Percentiles rank a stretch among this genome's conserved stretches.
phyloP scores from a whole-genome alignment of 148 eudicot genomes.

The Persicaria maculosa region DNA sequence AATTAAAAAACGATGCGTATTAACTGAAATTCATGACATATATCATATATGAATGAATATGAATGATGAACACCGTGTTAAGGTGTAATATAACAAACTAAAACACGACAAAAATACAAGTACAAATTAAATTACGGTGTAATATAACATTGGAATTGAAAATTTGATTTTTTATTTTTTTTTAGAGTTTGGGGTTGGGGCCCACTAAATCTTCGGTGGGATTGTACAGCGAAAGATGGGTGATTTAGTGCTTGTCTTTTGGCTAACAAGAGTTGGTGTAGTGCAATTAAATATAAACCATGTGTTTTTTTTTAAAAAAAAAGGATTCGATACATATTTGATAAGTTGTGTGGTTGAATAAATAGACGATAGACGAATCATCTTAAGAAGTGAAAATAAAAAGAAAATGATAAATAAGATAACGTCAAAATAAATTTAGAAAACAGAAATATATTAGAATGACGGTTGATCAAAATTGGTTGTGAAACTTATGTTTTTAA shows the following conservation, averaged over 20 bases:
- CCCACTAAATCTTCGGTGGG: constrained; percentile 12
- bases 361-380: too few relatives aligned
- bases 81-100: not conserved
- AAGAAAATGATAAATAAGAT: too few relatives aligned
- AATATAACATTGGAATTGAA: not conserved
- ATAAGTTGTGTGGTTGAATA: too few relatives aligned
- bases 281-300: not conserved
- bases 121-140: not conserved
- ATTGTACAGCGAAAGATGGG: not conserved
- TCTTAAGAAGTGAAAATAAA: too few relatives aligned
- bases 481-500: too few relatives aligned
- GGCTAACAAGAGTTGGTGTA: constrained; percentile 5
- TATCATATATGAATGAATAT: not conserved
- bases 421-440: too few relatives aligned
- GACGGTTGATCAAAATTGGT: too few relatives aligned
- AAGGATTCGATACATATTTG: too few relatives aligned
- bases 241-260: constrained; percentile 10
- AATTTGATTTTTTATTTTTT: not conserved
- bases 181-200: not conserved
- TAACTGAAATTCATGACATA: constrained; percentile 7
- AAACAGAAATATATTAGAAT: too few relatives aligned
- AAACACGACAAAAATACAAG: not conserved
- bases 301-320: not conserved
- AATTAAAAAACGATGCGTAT: constrained; percentile 1
- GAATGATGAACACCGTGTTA: too few relatives aligned